Percentiles rank a stretch among this genome's conserved stretches.
Conservation (phyloP, 2,329 filamentous ascomycete genomes). For the Diaporthe longicolla region DNA sequence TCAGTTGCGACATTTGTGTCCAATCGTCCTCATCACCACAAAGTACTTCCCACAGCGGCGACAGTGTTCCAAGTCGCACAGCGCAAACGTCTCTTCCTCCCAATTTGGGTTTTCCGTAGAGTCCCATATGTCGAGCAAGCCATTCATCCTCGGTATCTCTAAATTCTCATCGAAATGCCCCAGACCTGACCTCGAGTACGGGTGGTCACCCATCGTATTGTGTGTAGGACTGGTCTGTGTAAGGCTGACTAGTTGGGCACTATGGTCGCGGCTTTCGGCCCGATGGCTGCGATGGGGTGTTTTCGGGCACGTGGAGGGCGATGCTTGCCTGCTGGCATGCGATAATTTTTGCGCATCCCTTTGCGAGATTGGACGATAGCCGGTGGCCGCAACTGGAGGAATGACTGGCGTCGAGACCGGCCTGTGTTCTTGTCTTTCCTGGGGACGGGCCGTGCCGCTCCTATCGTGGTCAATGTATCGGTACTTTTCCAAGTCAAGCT, state of each 20-base stretch:
- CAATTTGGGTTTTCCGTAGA: constrained; percentile 14
- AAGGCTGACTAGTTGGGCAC: neutral
- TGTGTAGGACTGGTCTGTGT: no score
- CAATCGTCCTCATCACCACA: constrained; percentile 3
- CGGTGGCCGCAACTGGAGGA: no score
- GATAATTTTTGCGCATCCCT: neutral
- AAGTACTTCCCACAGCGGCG: constrained; percentile 6
- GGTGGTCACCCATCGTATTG: neutral
- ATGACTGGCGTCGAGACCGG: neutral
- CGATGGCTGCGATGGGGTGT: no score
- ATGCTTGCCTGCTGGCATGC: neutral
- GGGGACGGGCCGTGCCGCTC: neutral
- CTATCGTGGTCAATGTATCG: neutral
- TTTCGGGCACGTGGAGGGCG: neutral
- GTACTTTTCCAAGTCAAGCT: no score
- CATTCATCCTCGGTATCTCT: constrained; percentile 1
- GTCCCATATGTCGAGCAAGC: constrained; percentile 25
- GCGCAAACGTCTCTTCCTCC: constrained; percentile 29
- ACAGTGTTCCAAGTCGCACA: constrained; percentile 23
- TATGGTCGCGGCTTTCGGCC: neutral
- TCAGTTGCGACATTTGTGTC: neutral
- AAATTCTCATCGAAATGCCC: neutral
- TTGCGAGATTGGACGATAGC: no score
- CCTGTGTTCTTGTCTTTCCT: neutral
- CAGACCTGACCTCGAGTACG: neutral